Evolutionary conservation across 805 yeast species (phyloP), one percentile per base, ranked within the genome.

Genomic region (Ogataea nonfermentans): DNA sequence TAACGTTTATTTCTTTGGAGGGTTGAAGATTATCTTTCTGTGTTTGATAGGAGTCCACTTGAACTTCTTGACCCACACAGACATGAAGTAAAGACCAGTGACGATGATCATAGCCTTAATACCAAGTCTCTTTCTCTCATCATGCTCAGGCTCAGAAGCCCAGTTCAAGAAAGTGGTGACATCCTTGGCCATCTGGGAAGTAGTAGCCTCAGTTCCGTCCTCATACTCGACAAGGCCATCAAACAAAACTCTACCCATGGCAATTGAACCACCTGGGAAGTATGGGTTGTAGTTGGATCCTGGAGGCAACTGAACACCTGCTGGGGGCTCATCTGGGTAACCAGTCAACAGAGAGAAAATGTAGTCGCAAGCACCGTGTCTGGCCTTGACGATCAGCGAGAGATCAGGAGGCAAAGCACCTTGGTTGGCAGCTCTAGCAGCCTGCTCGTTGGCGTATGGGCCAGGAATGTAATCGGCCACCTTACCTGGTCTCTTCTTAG

Each of bases 261-360:
- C 99, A 74, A 93, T 91, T 29, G 97, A 78, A 53, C 99, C 98
- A 72, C 98, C 98, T 66, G 99, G 98, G 96, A 93, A 93, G 78
- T 93, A 93, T 62, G 99, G 99, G 79, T 93, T 93, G 74, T 93
- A 93, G 82, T 93, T 93, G 48, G 95, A 68, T 51, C 99, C 99
- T 48, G 87, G 84, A 44, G 98, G 95, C 57, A 93, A 75, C 37
- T 67, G 76, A 46, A 87, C 96, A 74, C 99, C 99, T 23, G 96
- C 98, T 55, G 99, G 99, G 47, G 96, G 85, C 48, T 93, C 98
- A 33, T 93, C 99, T 59, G 98, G 98, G 76, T 93, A 93, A 63
- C 99, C 99, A 48, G 98, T 93, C 68, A 93, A 82, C 62, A 93
- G 72, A 22, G 97, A 70, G 68, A 93, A 93, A 66, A 93, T 84